These are phyloP conservation scores for Komagataella kurtzmanii DNA, from an alignment of 805 yeast genomes.

Conservation along the genomic window DNA sequence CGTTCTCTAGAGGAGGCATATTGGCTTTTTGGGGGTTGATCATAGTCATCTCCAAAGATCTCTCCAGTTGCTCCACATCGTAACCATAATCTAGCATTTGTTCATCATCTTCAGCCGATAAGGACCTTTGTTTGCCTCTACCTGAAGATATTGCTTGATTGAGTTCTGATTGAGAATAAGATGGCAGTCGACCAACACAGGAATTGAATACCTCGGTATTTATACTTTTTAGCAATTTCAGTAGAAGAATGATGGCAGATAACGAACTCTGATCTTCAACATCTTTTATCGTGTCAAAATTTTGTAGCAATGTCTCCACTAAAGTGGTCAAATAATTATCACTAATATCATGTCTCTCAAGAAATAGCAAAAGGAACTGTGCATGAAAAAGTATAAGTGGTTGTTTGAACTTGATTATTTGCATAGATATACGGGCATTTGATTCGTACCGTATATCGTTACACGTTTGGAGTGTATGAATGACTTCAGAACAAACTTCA, in stretches of 20 bases:
- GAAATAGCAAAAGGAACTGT: slow-evolving; percentile 4
- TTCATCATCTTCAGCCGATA: not conserved
- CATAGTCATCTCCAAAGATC: slow-evolving; percentile 5
- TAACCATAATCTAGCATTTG: not conserved
- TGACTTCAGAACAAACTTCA: slow-evolving; percentile 12
- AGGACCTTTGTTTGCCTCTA: not conserved
- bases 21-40: slow-evolving; percentile 1
- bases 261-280: not conserved
- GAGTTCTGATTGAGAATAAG: not conserved
- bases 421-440: slow-evolving; percentile 16
- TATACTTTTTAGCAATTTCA: not conserved
- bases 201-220: not conserved
- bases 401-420: slow-evolving; percentile 13
- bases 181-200: not conserved
- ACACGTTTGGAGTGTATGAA: slow-evolving; percentile 8
- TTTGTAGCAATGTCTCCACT: slow-evolving; percentile 11
- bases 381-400: slow-evolving; percentile 10
- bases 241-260: not conserved
- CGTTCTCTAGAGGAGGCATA: not conserved
- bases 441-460: slow-evolving; percentile 14
- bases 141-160: not conserved
- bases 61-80: not conserved
- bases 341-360: slow-evolving; percentile 5
- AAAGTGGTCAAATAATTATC: slow-evolving; percentile 9
- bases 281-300: slow-evolving; percentile 8